These are phyloP conservation scores for Acanthamoeba healyi DNA, from an alignment of 208 protist species.

Conservation along the genomic window DNA sequence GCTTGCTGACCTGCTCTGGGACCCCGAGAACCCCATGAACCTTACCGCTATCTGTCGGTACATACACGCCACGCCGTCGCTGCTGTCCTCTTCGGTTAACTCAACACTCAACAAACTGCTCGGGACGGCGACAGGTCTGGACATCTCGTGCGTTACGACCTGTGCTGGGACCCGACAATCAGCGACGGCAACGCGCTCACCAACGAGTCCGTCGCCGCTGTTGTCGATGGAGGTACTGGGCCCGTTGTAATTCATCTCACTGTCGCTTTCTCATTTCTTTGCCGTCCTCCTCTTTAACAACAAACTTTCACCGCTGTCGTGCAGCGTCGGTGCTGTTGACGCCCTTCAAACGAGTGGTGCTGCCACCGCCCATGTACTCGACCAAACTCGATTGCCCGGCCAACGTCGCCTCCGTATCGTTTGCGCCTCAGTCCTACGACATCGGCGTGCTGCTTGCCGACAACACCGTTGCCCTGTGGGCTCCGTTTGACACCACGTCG, in stretches of 20 bases:
- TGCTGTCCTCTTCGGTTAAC: not conserved
- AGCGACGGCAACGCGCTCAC: slow-evolving; percentile 13
- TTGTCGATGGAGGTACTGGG: slow-evolving; percentile 85
- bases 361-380: slow-evolving; percentile 87
- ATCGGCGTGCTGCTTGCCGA: slow-evolving; percentile 29
- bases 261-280: not conserved
- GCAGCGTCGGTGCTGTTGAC: slow-evolving; percentile 78
- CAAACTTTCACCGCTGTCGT: not conserved
- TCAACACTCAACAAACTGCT: too few species aligned
- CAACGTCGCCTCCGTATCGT: slow-evolving; percentile 52
- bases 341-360: slow-evolving; percentile 77
- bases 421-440: slow-evolving; percentile 46
- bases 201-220: slow-evolving; percentile 74
- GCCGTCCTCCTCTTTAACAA: not conserved
- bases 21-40: slow-evolving; percentile 44
- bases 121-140: slow-evolving; percentile 58
- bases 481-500: not conserved
- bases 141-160: slow-evolving; percentile 20
- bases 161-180: slow-evolving; percentile 61
- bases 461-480: slow-evolving; percentile 71
- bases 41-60: slow-evolving; percentile 71
- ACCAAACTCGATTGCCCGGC: slow-evolving; percentile 35
- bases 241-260: not conserved
- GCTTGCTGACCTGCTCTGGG: slow-evolving; percentile 74
- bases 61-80: not conserved